Base-by-base conservation (phyloP, 1,284 basidiomycete species). In the Cerrena zonata region DNA sequence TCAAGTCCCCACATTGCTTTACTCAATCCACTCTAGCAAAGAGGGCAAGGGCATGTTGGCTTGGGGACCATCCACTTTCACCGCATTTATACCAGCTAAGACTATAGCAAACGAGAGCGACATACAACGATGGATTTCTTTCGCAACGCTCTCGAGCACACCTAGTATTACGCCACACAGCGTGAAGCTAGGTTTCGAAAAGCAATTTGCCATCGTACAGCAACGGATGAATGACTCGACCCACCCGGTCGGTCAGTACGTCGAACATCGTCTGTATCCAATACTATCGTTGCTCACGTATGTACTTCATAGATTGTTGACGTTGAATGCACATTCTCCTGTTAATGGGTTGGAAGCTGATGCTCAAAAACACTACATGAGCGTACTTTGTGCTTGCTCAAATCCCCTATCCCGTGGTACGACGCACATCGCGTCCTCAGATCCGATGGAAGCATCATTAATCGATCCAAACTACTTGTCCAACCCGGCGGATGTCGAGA, bases 381-480 rank as follows among this genome's bases (percentile, higher is more conserved):
- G 41, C 19, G 15, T 37, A 11, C 27, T 45, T 27, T 24, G 15
- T n/a, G 48, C 39, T 23, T 44, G 26, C 37, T 34, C 30, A 5
- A 40, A 50, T 27, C 48, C 48, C 4, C 37, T 50, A 24, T n/a
- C 44, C n/a, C 48, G 48, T 19, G 48, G 48, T 10, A 44, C 40
- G 4, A 26, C 34, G 13, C 53, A 54, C 36, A 54, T 54, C 39
- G n/a, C 19, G 13, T 51, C 49, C 2, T 40, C 39, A 2, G 39
- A 43, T 25, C 49, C 49, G 10, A n/a, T 25, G 11, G 45, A 23
- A 1, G 43, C 49, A n/a, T 49, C 53, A 2, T 21, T 24, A 5
- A 54, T 54, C 23, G 22, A 50, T 7, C 48, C 22, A 23, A 44
- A 45, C 41, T 50, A 50, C 39, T 26, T 50, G 21, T 50, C 48